Evolutionary conservation across 169 alveolate genomes (phyloP), one percentile per base, ranked within the genome.

Genomic region (Toxoplasma gondii): DNA sequence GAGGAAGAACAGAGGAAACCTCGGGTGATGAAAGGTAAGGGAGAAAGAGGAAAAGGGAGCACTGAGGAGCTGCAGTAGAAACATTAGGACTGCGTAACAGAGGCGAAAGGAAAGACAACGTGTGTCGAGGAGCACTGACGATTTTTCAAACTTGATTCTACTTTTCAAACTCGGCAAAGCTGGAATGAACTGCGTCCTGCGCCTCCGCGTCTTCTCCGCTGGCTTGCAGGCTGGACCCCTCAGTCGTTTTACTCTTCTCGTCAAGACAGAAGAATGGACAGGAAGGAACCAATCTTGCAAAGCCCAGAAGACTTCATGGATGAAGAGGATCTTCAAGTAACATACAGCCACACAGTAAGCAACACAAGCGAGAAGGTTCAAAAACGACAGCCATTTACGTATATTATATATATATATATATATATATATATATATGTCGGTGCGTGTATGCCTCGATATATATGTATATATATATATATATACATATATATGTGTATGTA

Each of bases 281-380:
- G 45, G n/a, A 44, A 74, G 84, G n/a, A 31, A 74, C 81, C 7
- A 12, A n/a, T 82, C 41, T 24, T 41, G 53, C 90, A 82, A 24
- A 12, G 84, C 31, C 82, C 84, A 17, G 86, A 88, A 41, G 93
- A 88, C 43, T 88, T 88, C 64, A 88, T 88, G 93, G 93, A 88
- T 38, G 67, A 88, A 34, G 93, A 88, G 54, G 93, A 88, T 38
- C 27, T 88, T 36, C 53, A 44, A 45, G 91, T 86, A 86, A 29
- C 7, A 36, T 34, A 19, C 54, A 29, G 29, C 88, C 27, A 19
- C 53, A 29, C 24, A 16, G 24, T 58, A 29, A 24, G 81, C 36
- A 5, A 69, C n/a, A 29, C 81, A 17, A 12, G 58, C 58, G 58
- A 12, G 5, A 5, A 5, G 19, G 38, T 69, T 17, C n/a, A 69